Base-by-base conservation (phyloP, 768 basidiomycete genomes). In the Leucosporidium yakuticum region DNA sequence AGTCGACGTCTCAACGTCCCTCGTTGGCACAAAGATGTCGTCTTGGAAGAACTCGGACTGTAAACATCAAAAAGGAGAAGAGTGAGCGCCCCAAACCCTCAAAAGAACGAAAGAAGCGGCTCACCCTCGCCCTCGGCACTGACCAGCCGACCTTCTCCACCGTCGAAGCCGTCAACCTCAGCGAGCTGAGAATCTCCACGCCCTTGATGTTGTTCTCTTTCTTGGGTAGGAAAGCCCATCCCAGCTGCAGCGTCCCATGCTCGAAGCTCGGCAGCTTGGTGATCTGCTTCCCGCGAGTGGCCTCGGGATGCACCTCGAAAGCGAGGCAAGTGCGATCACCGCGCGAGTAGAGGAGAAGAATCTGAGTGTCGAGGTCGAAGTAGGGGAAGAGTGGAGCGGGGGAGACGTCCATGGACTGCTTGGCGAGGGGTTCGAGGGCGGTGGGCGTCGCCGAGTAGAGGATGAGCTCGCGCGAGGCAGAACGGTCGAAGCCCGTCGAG, bases 1-100 rank as follows among this genome's bases (percentile, higher is more conserved):
- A 0, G 69, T 31, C 7, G 76, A 63, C 14, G 62, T 69, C 60
- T 75, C 74, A 0, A 68, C 64, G 32, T 79, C 77, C 19, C 71
- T 49, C 6, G 80, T 80, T 4, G 70, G 69, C 17, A 76, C 64
- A 56, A 74, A 81, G 54, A 81, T 77, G 63, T 81, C 80, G 67
- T 81, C 77, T 62, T 80, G 79, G 77, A 79, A 79, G 73, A 74
- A 78, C 12, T 78, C 78, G 55, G 76, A 75, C 77, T 78, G 57
- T 39, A 20, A 15, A 27, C 25, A 27, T 55, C 9, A 60, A 47
- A 11, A 27, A 20, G 36, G 54, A 51, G 15, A 44, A 32, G 58
- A 34, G 50, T 20, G 19, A 47, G 27, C 51, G n/a, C 19, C 50
- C 47, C 60, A 50, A 2, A 57, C 20, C 32, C 23, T 19, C 17